Conservation (phyloP, 225 moss, liverwort and hornwort genomes). For the Ulota crispa region DNA sequence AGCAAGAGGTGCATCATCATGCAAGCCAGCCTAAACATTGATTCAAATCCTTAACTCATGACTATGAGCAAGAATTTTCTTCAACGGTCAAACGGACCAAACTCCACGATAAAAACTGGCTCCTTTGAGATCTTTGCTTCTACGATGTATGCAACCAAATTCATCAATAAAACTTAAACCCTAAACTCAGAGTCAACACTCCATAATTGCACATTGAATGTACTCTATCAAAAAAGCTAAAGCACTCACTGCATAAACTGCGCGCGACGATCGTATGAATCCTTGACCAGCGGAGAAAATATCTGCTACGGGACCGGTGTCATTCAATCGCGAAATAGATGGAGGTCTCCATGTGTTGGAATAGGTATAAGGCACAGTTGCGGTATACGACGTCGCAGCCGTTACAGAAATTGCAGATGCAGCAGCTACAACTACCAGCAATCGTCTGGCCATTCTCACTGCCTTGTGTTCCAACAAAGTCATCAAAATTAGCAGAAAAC, state of each 20-base stretch:
- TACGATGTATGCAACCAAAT: not conserved
- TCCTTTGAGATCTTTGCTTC: not conserved
- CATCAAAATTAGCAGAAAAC: not conserved
- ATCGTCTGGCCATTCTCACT: constrained; percentile 40
- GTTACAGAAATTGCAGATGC: constrained; percentile 47
- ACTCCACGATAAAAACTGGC: not conserved
- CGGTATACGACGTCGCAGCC: constrained; percentile 41
- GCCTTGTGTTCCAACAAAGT: constrained; percentile 10
- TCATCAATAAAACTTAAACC: not conserved
- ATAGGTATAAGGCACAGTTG: constrained; percentile 34
- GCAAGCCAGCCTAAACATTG: not conserved
- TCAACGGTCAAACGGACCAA: not conserved
- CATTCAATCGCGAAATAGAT: constrained; percentile 14
- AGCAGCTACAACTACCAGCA: constrained; percentile 45
- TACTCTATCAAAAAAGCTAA: not conserved
- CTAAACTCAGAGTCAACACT: constrained; percentile 1
- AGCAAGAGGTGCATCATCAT: not conserved
- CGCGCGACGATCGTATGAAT: constrained; percentile 74
- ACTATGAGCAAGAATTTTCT: constrained; percentile 1
- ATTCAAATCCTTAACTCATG: not conserved
- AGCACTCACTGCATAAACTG: constrained; percentile 67
- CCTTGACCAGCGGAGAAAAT: constrained; percentile 60
- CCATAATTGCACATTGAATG: not conserved
- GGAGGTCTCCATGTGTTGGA: constrained; percentile 31
- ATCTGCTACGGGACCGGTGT: constrained; percentile 29